Evolutionary conservation across 2,329 filamentous ascomycete species (phyloP).

Genomic region (Fusarium sp.): DNA sequence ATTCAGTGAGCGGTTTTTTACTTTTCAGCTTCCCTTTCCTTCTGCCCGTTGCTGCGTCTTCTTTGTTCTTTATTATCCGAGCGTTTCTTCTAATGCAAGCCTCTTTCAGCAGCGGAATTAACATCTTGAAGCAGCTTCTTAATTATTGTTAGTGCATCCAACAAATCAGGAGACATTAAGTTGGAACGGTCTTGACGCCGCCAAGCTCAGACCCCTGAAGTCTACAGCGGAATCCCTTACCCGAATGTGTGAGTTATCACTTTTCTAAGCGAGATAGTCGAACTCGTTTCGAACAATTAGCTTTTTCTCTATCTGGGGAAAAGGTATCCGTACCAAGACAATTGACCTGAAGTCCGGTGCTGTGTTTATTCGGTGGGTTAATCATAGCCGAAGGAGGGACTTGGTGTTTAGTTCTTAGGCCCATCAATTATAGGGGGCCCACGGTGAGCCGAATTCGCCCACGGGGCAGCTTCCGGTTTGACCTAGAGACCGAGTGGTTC

Average conservation of each 20-base stretch:
- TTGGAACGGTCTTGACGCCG: neutral
- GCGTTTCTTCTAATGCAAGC: slow-evolving; percentile 20
- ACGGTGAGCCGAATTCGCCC: neutral
- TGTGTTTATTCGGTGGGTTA: neutral
- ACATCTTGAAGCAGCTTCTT: neutral
- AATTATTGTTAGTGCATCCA: neutral
- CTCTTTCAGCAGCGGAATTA: slow-evolving; percentile 1
- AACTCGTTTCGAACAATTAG: neutral
- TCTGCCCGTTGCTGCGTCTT: neutral
- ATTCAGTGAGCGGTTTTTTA: neutral
- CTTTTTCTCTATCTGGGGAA: slow-evolving; percentile 7
- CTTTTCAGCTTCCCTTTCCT: neutral
- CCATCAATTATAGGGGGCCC: neutral
- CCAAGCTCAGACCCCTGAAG: neutral
- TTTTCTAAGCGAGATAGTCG: slow-evolving; percentile 6
- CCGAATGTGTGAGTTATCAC: slow-evolving; percentile 8
- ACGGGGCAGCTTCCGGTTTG: slow-evolving; percentile 17
- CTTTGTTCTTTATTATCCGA: slow-evolving; percentile 1
- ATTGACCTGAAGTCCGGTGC: neutral
- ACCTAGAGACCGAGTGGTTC: neutral
- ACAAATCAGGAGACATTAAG: neutral
- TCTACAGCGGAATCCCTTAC: neutral
- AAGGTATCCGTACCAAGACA: neutral
- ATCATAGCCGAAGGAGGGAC: neutral
- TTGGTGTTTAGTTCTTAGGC: neutral